Conservation (phyloP, 2,329 filamentous ascomycete genomes). For the Acarospora socialis region DNA sequence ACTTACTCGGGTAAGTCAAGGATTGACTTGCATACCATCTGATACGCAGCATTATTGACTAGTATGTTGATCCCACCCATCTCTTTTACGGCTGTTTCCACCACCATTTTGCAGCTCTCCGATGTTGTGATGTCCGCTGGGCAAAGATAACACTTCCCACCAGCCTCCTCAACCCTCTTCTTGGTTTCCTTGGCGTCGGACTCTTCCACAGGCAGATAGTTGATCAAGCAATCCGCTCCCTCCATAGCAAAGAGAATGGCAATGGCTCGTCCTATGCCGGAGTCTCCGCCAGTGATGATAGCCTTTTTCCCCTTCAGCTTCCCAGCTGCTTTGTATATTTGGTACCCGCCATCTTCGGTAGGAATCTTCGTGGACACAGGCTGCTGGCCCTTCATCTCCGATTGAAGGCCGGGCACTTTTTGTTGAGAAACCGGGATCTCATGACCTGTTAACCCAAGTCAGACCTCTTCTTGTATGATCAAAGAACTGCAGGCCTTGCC, state of each 20-base stretch:
- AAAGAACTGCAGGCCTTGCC: too few relatives aligned
- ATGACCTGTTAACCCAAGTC: conserved; percentile 26
- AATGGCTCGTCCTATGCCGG: conserved; percentile 61
- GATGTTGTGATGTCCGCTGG: conserved; percentile 49
- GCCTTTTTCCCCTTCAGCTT: conserved; percentile 65
- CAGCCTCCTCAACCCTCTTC: conserved; percentile 51
- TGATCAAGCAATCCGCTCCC: conserved; percentile 59
- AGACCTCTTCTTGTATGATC: too few relatives aligned
- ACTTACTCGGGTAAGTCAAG: conserved; percentile 53
- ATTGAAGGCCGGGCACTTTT: conserved; percentile 38
- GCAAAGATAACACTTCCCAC: conserved; percentile 49
- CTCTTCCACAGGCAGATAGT: conserved; percentile 62
- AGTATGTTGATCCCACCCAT: conserved; percentile 58
- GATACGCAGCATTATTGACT: conserved; percentile 55
- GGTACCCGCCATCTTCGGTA: conserved; percentile 50
- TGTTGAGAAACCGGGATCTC: conserved; percentile 39
- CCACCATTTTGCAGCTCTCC: conserved; percentile 54
- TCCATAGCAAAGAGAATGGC: conserved; percentile 71
- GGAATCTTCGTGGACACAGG: conserved; percentile 53
- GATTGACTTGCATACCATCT: conserved; percentile 62
- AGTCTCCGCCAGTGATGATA: conserved; percentile 69
- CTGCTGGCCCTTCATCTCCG: conserved; percentile 40
- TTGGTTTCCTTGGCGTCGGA: conserved; percentile 63
- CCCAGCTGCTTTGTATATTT: conserved; percentile 58
- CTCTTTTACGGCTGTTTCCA: conserved; percentile 50